Conservation (phyloP, 495 filamentous ascomycete species). For the Penicillium samsonianum region DNA sequence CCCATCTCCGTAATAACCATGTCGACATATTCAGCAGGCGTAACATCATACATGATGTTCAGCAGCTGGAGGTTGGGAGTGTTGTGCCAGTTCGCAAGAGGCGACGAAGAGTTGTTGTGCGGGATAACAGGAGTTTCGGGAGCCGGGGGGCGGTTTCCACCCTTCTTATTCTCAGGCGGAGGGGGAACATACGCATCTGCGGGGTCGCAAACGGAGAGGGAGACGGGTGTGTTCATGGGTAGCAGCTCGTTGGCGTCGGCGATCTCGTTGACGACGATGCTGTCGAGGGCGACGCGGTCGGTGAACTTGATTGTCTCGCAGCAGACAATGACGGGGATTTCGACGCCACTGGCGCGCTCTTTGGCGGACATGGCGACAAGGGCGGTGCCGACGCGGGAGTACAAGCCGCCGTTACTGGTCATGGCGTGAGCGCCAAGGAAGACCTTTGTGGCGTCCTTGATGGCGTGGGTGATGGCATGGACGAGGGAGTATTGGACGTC, state of each 20-base stretch:
- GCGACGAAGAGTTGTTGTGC: slow-evolving; percentile 27
- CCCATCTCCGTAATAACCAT: slow-evolving; percentile 93
- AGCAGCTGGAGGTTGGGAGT: slow-evolving; percentile 67
- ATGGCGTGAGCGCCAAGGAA: slow-evolving; percentile 88
- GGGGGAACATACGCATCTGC: slow-evolving; percentile 25
- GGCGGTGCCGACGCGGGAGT: slow-evolving; percentile 84
- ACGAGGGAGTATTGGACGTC: slow-evolving; percentile 78
- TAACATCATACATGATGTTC: slow-evolving; percentile 91
- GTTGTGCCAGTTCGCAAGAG: slow-evolving; percentile 60
- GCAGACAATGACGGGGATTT: slow-evolving; percentile 81
- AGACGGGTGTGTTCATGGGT: slow-evolving; percentile 25
- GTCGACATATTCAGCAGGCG: slow-evolving; percentile 82
- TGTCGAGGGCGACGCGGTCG: slow-evolving; percentile 84
- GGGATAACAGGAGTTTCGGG: slow-evolving; percentile 28
- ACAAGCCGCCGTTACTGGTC: slow-evolving; percentile 86
- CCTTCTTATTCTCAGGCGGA: slow-evolving; percentile 38
- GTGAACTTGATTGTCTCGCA: slow-evolving; percentile 97
- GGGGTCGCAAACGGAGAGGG: slow-evolving; percentile 39
- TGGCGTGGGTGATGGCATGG: slow-evolving; percentile 68
- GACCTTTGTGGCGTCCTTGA: slow-evolving; percentile 75
- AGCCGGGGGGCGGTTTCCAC: slow-evolving; percentile 33
- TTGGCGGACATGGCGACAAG: slow-evolving; percentile 85
- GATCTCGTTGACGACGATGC: slow-evolving; percentile 91
- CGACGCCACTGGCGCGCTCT: slow-evolving; percentile 55
- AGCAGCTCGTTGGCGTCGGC: slow-evolving; percentile 68